Evolutionary conservation across 306 rosid species (phyloP).

Genomic region (Hippophae rhamnoides): DNA sequence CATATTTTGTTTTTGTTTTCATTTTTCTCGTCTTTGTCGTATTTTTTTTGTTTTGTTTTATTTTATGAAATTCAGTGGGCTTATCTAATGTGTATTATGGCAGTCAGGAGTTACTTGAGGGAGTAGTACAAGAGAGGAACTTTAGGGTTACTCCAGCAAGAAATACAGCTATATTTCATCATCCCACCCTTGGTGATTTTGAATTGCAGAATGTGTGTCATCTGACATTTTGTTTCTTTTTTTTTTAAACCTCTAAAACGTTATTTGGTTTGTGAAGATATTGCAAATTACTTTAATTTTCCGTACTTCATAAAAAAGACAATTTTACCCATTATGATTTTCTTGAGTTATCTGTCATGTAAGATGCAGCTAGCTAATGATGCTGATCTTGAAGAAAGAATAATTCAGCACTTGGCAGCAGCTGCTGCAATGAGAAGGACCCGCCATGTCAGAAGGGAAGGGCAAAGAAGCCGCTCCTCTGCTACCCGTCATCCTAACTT

Average conservation of each 20-base stretch:
- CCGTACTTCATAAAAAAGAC: too few species aligned
- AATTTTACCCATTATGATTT: too few species aligned
- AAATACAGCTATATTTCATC: constrained; percentile 56
- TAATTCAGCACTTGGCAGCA: constrained; percentile 84
- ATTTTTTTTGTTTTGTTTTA: neutral
- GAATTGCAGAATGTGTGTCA: constrained; percentile 59
- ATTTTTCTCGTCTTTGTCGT: neutral
- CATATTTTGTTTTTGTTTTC: constrained; percentile 1
- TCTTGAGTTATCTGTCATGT: neutral
- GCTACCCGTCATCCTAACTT: constrained; percentile 55
- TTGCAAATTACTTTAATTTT: neutral
- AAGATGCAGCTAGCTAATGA: constrained; percentile 43
- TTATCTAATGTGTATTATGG: constrained; percentile 19
- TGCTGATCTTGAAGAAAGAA: constrained; percentile 57
- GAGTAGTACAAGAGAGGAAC: constrained; percentile 65
- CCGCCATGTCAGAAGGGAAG: constrained; percentile 51
- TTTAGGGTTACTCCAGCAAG: constrained; percentile 45
- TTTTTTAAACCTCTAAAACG: constrained; percentile 1
- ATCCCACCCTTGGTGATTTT: constrained; percentile 53
- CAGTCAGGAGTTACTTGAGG: constrained; percentile 90
- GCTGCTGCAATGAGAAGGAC: constrained; percentile 80
- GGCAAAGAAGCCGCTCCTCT: constrained; percentile 38
- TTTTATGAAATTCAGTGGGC: neutral
- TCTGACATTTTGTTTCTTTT: constrained; percentile 15
- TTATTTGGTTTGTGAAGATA: constrained; percentile 1